Percentiles rank a stretch among this genome's conserved stretches.
These are phyloP conservation scores for Jacaranda copaia DNA, from an alignment of 257 asterid genomes.

Conservation along the genomic window DNA sequence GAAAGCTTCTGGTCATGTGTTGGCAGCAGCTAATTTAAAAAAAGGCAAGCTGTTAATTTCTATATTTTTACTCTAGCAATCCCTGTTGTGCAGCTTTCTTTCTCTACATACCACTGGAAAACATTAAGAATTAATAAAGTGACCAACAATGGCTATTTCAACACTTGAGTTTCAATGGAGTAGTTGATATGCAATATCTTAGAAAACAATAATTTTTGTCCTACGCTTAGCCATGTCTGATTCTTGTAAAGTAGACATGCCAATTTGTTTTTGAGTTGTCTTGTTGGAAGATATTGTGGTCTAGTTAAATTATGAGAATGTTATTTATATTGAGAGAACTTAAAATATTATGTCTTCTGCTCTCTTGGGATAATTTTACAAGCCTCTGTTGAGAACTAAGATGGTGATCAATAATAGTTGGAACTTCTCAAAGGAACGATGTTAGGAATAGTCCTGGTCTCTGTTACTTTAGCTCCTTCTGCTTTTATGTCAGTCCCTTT, in stretches of 20 bases:
- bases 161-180: conserved; percentile 25
- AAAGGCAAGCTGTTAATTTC: conserved; percentile 55
- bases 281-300: conserved; percentile 2
- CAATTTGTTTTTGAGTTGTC: conserved; percentile 7
- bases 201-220: conserved; percentile 3
- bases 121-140: conserved; percentile 5
- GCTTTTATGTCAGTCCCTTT: not conserved
- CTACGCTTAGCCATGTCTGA: conserved; percentile 12
- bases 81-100: conserved; percentile 23
- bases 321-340: conserved; percentile 24
- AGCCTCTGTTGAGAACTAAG: not conserved
- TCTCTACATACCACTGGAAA: not conserved
- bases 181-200: conserved; percentile 20
- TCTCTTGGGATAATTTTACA: not conserved
- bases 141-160: not conserved
- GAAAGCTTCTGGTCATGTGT: conserved; percentile 74
- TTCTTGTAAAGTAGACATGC: conserved; percentile 10
- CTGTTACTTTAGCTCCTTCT: not conserved
- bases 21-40: conserved; percentile 70
- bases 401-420: not conserved
- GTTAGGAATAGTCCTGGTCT: not conserved
- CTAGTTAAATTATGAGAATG: conserved; percentile 5
- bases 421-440: not conserved
- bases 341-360: not conserved
- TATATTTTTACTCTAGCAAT: conserved; percentile 15